phyloP scores from a whole-genome alignment of 1,284 basidiomycete genomes.

The Fomitopsis schrenkii region DNA sequence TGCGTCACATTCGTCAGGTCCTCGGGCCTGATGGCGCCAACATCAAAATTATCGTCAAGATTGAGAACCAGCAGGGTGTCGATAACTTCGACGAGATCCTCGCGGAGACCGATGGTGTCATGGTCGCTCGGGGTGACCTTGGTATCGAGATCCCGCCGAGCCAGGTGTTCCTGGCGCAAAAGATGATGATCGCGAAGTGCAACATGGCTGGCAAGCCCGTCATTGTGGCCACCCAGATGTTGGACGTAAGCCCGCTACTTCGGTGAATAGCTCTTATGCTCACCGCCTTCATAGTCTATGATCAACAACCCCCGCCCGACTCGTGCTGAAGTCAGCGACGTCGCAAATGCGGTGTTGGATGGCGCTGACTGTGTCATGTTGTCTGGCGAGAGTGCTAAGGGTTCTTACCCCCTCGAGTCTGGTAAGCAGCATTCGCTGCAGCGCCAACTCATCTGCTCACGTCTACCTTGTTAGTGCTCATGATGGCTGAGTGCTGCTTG shows the following conservation, averaged over 20 bases:
- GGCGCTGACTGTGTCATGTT: conserved; percentile 99
- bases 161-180: conserved; percentile 97
- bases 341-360: conserved; percentile 96
- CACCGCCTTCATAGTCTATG: conserved; percentile 64
- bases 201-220: conserved; percentile 96
- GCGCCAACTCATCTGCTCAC: conserved; percentile 11
- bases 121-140: conserved; percentile 97
- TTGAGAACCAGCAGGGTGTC: conserved; percentile 97
- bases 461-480: conserved; percentile 58
- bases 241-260: conserved; percentile 66
- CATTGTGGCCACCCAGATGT: conserved; percentile 99
- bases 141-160: conserved; percentile 98
- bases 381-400: conserved; percentile 97
- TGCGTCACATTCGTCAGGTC: conserved; percentile 85
- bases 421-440: conserved; percentile 45
- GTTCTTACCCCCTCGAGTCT: conserved; percentile 89
- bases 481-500: conserved; percentile 98
- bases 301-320: conserved; percentile 97
- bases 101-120: conserved; percentile 91
- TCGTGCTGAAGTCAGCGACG: conserved; percentile 95
- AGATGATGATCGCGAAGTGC: conserved; percentile 99
- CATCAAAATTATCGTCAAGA: conserved; percentile 99
- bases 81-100: conserved; percentile 98
- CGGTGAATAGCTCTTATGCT: conserved; percentile 3
- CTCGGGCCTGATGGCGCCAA: conserved; percentile 88